Evolutionary conservation across 1,139 yeast genomes (phyloP), one percentile per base, ranked within the genome.

Genomic region (Hansenula lynferdii): DNA sequence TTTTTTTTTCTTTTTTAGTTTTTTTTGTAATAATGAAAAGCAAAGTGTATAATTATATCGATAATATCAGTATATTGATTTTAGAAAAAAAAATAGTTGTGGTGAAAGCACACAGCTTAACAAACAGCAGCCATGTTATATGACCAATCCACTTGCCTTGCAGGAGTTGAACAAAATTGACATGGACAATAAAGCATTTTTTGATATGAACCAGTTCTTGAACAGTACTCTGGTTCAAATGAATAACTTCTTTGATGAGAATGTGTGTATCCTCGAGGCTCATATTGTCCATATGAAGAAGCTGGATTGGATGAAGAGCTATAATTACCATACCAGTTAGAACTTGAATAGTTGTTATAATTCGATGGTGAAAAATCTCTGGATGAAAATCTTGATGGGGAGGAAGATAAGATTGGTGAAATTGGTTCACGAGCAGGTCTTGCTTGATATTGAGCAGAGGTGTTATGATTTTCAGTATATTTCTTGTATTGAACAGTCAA

Each of bases 61-160:
- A n/a, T n/a, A n/a, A n/a, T n/a, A n/a, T n/a, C n/a, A n/a, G n/a
- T n/a, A n/a, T n/a, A n/a, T n/a, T n/a, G n/a, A n/a, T n/a, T n/a
- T n/a, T n/a, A n/a, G n/a, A n/a, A n/a, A n/a, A n/a, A n/a, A n/a
- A n/a, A n/a, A n/a, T n/a, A n/a, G n/a, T n/a, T n/a, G n/a, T n/a
- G n/a, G n/a, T n/a, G n/a, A n/a, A n/a, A n/a, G n/a, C n/a, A n/a
- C n/a, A n/a, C n/a, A n/a, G n/a, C n/a, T 37, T 21, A 48, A 29
- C 39, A 45, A 34, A 43, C 53, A 28, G 50, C 40, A 22, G 51
- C 44, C 22, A 21, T 38, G 26, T 40, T 46, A 31, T 45, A 45
- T 20, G 46, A 34, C 56, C 56, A 53, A 34, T 51, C 53, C 35
- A 49, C 49, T 6, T 35, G 36, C 39, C 42, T 48, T 20, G 49